A percentile compares a stretch with the other conserved stretches of the same genome.
Conservation (phyloP, 148 eudicot species). For the Camellia sinensis region DNA sequence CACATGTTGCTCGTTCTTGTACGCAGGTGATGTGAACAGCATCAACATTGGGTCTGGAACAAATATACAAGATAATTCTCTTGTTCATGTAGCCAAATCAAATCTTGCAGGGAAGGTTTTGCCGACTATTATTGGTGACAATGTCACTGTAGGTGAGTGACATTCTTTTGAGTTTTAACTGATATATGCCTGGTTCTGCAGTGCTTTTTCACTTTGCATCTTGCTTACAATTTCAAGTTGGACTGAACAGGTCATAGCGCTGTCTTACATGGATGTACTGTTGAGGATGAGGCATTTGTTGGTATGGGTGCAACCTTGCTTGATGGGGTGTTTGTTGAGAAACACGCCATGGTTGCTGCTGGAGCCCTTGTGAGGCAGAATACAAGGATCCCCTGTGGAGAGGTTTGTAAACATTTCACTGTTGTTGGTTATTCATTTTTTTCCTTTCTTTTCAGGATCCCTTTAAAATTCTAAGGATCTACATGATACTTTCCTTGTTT, state of each 20-base stretch:
- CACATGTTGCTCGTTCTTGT: not conserved
- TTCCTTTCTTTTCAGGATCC: not conserved
- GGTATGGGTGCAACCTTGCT: constrained; percentile 90
- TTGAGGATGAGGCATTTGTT: constrained; percentile 84
- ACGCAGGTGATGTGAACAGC: constrained; percentile 84
- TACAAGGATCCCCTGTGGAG: constrained; percentile 56
- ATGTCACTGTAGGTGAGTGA: constrained; percentile 91
- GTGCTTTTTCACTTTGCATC: not conserved
- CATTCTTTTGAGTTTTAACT: not conserved
- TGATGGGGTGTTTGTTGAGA: constrained; percentile 73
- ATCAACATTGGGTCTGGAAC: constrained; percentile 83
- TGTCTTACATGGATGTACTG: constrained; percentile 75
- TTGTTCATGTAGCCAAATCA: constrained; percentile 95
- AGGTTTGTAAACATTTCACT: constrained; percentile 25
- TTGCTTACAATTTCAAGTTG: constrained; percentile 18
- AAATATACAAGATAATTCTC: constrained; percentile 95
- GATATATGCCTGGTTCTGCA: constrained; percentile 1
- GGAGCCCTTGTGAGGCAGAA: constrained; percentile 78
- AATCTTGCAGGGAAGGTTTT: constrained; percentile 86
- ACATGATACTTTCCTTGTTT: not conserved
- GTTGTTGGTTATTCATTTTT: not conserved
- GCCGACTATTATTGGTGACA: constrained; percentile 89
- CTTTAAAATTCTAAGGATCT: not conserved
- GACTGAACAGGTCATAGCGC: constrained; percentile 69
- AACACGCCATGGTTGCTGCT: constrained; percentile 84